Conservation (phyloP, 148 eudicot genomes). For the Persicaria tinctoria region DNA sequence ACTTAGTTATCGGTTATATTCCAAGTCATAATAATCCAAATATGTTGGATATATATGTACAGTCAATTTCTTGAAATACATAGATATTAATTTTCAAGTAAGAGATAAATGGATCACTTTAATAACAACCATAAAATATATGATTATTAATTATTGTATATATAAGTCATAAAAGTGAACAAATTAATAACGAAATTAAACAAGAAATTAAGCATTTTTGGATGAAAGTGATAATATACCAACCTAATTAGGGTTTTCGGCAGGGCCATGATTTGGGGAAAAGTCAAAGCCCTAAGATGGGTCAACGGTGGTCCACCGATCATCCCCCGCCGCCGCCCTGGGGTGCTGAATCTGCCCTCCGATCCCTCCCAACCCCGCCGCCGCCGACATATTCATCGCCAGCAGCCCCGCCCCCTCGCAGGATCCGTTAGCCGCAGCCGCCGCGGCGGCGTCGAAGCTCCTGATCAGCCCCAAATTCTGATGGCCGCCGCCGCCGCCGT, state of each 20-base stretch:
- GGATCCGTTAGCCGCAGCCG: constrained; percentile 5
- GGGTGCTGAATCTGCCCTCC: constrained; percentile 43
- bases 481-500: constrained; percentile 2
- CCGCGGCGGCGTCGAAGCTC: constrained; percentile 33
- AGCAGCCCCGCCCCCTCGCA: constrained; percentile 35
- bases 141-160: too few species aligned
- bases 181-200: too few species aligned
- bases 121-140: too few species aligned
- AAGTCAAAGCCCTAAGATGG: constrained; percentile 45
- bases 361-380: constrained; percentile 30
- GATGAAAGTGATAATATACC: neutral
- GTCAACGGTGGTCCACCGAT: constrained; percentile 44
- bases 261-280: neutral
- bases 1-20: too few species aligned
- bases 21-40: too few species aligned
- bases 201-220: too few species aligned
- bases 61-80: too few species aligned
- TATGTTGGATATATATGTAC: too few species aligned
- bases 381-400: constrained; percentile 40
- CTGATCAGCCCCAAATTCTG: constrained; percentile 29
- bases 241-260: constrained; percentile 9
- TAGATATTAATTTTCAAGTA: too few species aligned
- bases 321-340: constrained; percentile 46
- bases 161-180: too few species aligned
- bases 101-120: too few species aligned